Evolutionary conservation across 2,329 filamentous ascomycete genomes (phyloP).

Genomic region (Microdochium bolleyi): DNA sequence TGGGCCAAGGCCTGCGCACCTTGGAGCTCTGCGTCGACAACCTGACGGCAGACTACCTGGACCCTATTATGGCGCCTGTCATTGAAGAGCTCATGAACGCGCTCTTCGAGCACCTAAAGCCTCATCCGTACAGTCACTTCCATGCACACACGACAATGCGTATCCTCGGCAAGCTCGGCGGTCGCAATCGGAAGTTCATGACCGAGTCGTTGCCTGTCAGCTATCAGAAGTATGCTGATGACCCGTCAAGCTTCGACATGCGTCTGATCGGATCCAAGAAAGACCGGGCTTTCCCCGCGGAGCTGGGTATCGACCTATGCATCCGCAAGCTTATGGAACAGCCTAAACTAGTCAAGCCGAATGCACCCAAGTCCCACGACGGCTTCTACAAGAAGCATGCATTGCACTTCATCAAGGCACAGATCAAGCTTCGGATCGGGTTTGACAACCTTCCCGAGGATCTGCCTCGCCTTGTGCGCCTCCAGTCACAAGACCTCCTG

Average conservation of each 20-base stretch:
- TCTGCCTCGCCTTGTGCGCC: conserved; percentile 71
- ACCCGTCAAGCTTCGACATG: conserved; percentile 79
- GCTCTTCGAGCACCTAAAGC: conserved; percentile 89
- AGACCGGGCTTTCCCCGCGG: conserved; percentile 79
- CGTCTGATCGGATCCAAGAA: conserved; percentile 83
- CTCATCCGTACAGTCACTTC: conserved; percentile 92
- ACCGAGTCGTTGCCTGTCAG: conserved; percentile 78
- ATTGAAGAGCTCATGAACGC: conserved; percentile 99
- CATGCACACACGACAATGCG: conserved; percentile 97
- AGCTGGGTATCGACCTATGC: conserved; percentile 80
- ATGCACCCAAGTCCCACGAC: conserved; percentile 55
- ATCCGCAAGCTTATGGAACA: conserved; percentile 80
- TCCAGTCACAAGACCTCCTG: conserved; percentile 82
- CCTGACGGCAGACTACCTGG: conserved; percentile 91
- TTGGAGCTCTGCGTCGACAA: conserved; percentile 97
- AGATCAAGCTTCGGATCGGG: conserved; percentile 86
- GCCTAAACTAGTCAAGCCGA: conserved; percentile 52
- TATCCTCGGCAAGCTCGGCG: conserved; percentile 92
- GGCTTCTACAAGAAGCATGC: conserved; percentile 90
- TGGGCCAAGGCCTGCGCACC: conserved; percentile 87
- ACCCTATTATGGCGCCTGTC: conserved; percentile 97
- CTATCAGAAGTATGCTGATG: conserved; percentile 81
- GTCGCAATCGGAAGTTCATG: conserved; percentile 91
- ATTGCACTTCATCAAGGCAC: conserved; percentile 76
- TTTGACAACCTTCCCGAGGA: conserved; percentile 85